Evolutionary conservation across 768 basidiomycete species (phyloP).

Genomic region (Lentinula sp.): DNA sequence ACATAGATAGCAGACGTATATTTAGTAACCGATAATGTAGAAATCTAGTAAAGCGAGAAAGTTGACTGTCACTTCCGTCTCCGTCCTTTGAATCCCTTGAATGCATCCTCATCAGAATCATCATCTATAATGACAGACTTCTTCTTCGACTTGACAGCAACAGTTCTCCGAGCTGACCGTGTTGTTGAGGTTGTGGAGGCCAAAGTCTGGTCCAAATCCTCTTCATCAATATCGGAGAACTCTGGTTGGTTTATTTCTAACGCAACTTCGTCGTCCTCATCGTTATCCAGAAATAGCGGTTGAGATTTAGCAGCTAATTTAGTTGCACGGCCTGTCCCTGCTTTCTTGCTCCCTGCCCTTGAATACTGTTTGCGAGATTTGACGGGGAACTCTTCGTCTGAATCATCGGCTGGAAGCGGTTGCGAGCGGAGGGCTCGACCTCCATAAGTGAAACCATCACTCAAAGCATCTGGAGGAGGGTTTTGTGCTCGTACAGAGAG

Average conservation of each 20-base stretch:
- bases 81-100: constrained; percentile 51
- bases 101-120: constrained; percentile 67
- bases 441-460: not conserved
- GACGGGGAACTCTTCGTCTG: constrained; percentile 7
- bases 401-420: constrained; percentile 9
- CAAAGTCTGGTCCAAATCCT: constrained; percentile 15
- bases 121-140: constrained; percentile 46
- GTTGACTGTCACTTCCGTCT: constrained; percentile 14
- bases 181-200: constrained; percentile 19
- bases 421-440: not conserved
- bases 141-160: constrained; percentile 21
- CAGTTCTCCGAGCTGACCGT: constrained; percentile 15
- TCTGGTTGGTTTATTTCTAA: constrained; percentile 7
- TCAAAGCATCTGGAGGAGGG: not conserved
- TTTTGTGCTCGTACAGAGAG: not conserved
- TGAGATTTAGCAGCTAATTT: constrained; percentile 25
- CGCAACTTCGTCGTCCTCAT: constrained; percentile 18
- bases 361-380: constrained; percentile 10
- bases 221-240: constrained; percentile 12
- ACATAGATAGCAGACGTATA: not conserved
- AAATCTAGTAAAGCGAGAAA: not conserved
- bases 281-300: constrained; percentile 43
- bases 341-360: constrained; percentile 16
- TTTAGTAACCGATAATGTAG: not conserved
- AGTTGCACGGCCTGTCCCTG: constrained; percentile 11